Percentiles rank a stretch among this genome's conserved stretches.
Conservation (phyloP, 495 filamentous ascomycete genomes). For the Pyrenula aspistea region DNA sequence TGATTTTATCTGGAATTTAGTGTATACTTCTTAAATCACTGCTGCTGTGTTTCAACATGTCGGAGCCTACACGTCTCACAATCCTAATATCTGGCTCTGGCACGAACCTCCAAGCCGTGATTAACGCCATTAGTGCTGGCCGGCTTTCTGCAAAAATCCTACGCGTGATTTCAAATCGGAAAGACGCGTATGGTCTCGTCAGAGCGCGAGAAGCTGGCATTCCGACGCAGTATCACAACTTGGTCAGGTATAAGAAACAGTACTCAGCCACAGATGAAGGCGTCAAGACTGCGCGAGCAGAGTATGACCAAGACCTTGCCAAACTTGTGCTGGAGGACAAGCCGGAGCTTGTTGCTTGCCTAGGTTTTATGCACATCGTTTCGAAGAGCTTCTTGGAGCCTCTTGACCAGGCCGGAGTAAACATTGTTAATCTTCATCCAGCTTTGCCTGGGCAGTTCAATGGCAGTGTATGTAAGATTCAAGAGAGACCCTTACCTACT, state of each 20-base stretch:
- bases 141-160: constrained; percentile 53
- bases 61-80: constrained; percentile 19
- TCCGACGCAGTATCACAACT: constrained; percentile 77
- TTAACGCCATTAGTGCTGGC: constrained; percentile 51
- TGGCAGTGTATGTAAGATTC: constrained; percentile 47
- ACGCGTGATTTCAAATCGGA: constrained; percentile 74
- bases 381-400: constrained; percentile 53
- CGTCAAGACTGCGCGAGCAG: constrained; percentile 40
- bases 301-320: constrained; percentile 76
- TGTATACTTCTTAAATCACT: too few relatives aligned
- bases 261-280: constrained; percentile 30
- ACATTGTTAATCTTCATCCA: constrained; percentile 82
- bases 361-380: constrained; percentile 46
- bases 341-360: constrained; percentile 59
- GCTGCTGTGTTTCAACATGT: neutral
- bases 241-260: constrained; percentile 53
- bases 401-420: constrained; percentile 42
- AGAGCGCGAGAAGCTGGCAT: constrained; percentile 61
- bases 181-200: constrained; percentile 64
- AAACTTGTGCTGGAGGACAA: constrained; percentile 50
- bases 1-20: too few relatives aligned
- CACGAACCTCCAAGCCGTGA: constrained; percentile 82
- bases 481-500: too few relatives aligned
- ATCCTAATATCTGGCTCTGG: constrained; percentile 72
- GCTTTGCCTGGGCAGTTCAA: constrained; percentile 67